Evolutionary conservation across 139 green algal species (phyloP).

Genomic region (Trebouxia sp.): DNA sequence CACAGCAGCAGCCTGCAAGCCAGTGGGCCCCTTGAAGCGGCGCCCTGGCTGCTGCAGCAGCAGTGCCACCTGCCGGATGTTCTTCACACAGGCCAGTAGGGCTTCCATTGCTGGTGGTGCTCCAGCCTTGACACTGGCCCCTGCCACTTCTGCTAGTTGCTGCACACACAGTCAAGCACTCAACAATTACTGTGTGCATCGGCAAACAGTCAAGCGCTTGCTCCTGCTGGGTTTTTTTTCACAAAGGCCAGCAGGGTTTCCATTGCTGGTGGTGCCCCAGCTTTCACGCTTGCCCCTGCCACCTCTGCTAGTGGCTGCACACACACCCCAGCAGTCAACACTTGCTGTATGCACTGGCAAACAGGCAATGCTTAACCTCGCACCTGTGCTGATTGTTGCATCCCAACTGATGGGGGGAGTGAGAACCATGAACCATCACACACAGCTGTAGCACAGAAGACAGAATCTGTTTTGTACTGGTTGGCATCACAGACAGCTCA

Average conservation of each 20-base stretch:
- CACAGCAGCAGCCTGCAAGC: conserved; percentile 40
- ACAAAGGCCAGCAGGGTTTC: conserved; percentile 62
- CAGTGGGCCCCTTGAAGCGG: conserved; percentile 49
- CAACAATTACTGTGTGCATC: no score
- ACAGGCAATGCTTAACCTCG: not conserved
- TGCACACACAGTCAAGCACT: not conserved
- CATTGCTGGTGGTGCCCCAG: conserved; percentile 26
- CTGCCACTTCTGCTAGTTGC: conserved; percentile 12
- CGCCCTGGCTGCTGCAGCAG: conserved; percentile 55
- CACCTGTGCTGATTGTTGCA: conserved; percentile 11
- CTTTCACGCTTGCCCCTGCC: not conserved
- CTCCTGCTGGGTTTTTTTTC: conserved; percentile 67
- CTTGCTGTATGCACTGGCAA: no score
- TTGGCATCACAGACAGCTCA: not conserved
- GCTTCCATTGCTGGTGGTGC: conserved; percentile 45
- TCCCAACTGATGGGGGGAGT: no score
- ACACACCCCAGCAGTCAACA: no score
- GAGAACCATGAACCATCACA: not conserved
- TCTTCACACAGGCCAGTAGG: conserved; percentile 60
- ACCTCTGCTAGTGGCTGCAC: conserved; percentile 20
- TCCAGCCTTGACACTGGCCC: not conserved
- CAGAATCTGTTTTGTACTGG: not conserved
- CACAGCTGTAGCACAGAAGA: not conserved
- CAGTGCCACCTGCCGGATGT: conserved; percentile 61
- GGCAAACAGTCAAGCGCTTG: no score